These are phyloP conservation scores for Chrysophaeum taylorii DNA, from an alignment of 352 stramenopile species.

Conservation along the genomic window DNA sequence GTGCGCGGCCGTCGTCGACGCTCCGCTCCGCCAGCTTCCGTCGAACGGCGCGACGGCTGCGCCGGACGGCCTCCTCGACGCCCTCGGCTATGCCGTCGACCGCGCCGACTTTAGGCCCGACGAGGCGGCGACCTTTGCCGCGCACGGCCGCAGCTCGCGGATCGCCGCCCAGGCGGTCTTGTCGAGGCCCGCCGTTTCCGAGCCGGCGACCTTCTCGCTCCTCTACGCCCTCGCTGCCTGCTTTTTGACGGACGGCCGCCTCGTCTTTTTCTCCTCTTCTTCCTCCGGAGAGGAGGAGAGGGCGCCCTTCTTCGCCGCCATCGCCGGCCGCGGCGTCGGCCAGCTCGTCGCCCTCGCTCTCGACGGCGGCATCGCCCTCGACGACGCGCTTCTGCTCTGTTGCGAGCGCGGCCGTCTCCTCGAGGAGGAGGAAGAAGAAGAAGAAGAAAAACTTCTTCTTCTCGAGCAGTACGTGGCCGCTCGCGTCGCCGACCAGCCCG, in stretches of 20 bases:
- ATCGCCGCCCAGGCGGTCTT: background rate
- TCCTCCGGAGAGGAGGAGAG: too few species aligned
- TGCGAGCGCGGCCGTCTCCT: background rate
- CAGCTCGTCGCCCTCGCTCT: conserved; percentile 1
- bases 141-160: background rate
- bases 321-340: conserved; percentile 3
- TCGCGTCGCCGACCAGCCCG: background rate
- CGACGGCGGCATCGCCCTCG: background rate
- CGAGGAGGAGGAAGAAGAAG: too few species aligned
- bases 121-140: background rate
- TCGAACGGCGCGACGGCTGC: background rate
- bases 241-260: background rate
- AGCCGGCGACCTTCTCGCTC: background rate
- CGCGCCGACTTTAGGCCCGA: too few species aligned
- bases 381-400: background rate
- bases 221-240: conserved; percentile 1
- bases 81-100: background rate
- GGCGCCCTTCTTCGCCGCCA: background rate
- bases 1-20: background rate
- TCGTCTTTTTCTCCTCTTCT: background rate
- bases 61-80: background rate
- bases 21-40: background rate
- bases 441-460: too few species aligned
- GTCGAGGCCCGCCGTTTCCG: background rate
- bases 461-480: background rate